Evolutionary conservation across 495 filamentous ascomycete species (phyloP).

Genomic region (Penicillium alfredii): DNA sequence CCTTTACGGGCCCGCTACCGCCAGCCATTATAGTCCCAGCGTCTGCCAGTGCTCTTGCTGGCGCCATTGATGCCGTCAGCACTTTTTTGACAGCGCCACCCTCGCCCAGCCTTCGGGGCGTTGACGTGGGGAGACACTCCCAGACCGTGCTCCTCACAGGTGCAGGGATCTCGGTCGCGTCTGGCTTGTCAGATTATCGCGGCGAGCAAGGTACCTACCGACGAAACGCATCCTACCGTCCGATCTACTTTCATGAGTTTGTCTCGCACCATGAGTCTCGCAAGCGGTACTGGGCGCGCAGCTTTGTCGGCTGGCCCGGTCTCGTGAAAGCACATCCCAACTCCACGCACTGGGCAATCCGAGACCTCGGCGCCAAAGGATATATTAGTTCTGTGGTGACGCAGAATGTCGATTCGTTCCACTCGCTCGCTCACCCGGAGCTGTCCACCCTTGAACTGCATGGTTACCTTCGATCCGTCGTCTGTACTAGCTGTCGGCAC

Average conservation of each 20-base stretch:
- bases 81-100: constrained; percentile 63
- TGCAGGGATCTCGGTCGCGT: constrained; percentile 89
- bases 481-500: constrained; percentile 71
- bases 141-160: constrained; percentile 80
- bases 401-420: constrained; percentile 96
- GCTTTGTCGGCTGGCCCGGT: constrained; percentile 86
- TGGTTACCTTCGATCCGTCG: constrained; percentile 74
- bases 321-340: constrained; percentile 76
- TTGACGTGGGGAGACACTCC: constrained; percentile 41
- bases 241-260: constrained; percentile 93
- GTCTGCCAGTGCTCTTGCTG: constrained; percentile 59
- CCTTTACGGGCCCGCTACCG: constrained; percentile 82
- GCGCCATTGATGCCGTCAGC: constrained; percentile 69
- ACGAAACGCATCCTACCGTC: constrained; percentile 79
- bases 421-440: constrained; percentile 67
- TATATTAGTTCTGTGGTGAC: constrained; percentile 75
- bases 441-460: constrained; percentile 80
- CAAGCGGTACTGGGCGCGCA: constrained; percentile 94
- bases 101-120: constrained; percentile 38
- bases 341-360: constrained; percentile 67
- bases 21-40: constrained; percentile 66
- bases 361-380: constrained; percentile 62
- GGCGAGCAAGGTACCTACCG: constrained; percentile 88
- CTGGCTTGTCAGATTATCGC: constrained; percentile 88
- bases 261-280: constrained; percentile 72